A percentile compares a stretch with the other conserved stretches of the same genome.
These are phyloP conservation scores for Xerophyta viscosa DNA, from an alignment of 106 monocot genomes.

Conservation along the genomic window DNA sequence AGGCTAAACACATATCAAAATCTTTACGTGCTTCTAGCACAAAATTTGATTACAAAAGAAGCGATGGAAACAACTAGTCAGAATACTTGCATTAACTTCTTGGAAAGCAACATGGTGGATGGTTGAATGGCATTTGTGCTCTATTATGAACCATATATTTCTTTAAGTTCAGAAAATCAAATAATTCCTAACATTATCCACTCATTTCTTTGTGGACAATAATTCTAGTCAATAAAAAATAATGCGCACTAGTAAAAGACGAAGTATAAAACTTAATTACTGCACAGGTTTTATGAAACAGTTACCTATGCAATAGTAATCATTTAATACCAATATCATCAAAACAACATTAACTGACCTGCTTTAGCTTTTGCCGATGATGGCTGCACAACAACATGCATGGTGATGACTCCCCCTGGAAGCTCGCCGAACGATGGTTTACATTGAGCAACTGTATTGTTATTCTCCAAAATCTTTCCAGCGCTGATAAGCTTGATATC, in stretches of 20 bases:
- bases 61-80: no score
- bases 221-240: neutral
- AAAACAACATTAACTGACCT: conserved; percentile 9
- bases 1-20: no score
- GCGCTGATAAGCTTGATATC: conserved; percentile 7
- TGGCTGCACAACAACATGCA: conserved; percentile 22
- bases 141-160: no score
- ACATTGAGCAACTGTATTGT: conserved; percentile 19
- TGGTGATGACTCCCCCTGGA: conserved; percentile 11
- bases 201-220: neutral
- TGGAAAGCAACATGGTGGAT: no score
- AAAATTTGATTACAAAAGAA: no score
- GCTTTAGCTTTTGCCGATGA: conserved; percentile 19
- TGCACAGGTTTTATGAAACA: no score
- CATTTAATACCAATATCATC: neutral
- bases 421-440: conserved; percentile 20
- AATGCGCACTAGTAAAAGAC: neutral
- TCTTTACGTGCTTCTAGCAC: no score
- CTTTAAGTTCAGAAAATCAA: no score
- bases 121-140: no score
- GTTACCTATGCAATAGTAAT: no score
- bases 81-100: no score
- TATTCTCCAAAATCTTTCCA: conserved; percentile 20
- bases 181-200: neutral
- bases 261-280: neutral